A percentile compares a stretch with the other conserved stretches of the same genome.
Evolutionary conservation across 2,329 filamentous ascomycete species (phyloP).

Genomic region (Phaeophleospora eucalypticola): DNA sequence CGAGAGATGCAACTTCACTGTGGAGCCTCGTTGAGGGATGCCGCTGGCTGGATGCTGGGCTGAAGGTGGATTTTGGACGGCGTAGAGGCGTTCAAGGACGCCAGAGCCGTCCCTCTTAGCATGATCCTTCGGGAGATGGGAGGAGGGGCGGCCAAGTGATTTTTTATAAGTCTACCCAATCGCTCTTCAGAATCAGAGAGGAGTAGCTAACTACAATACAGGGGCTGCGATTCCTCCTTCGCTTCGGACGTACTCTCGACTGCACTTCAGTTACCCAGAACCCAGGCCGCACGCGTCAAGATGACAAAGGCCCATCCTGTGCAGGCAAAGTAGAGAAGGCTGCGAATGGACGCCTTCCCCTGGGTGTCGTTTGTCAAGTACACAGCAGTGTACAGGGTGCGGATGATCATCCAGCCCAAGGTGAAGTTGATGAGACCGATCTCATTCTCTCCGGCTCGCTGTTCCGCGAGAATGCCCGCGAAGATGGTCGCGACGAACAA

Average conservation of each 20-base stretch:
- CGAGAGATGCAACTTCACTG: constrained; percentile 4
- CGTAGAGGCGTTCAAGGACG: constrained; percentile 9
- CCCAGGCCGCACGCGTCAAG: constrained; percentile 30
- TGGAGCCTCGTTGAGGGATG: constrained; percentile 7
- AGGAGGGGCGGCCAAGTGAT: constrained; percentile 29
- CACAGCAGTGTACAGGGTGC: constrained; percentile 36
- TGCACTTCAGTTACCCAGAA: constrained; percentile 17
- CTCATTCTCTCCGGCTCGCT: constrained; percentile 22
- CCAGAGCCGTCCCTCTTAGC: constrained; percentile 14
- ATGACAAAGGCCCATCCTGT: constrained; percentile 30
- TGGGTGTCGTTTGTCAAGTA: constrained; percentile 31
- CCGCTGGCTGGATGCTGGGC: constrained; percentile 2
- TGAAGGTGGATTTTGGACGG: constrained; percentile 24
- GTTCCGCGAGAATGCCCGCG: constrained; percentile 40
- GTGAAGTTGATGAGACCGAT: constrained; percentile 36
- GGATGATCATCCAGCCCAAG: constrained; percentile 34
- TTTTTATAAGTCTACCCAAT: constrained; percentile 39
- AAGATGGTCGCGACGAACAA: constrained; percentile 44
- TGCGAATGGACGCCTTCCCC: constrained; percentile 29
- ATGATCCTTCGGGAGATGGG: constrained; percentile 18
- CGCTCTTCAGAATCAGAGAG: background rate
- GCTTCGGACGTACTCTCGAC: background rate
- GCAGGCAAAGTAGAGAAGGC: constrained; percentile 28
- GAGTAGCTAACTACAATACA: constrained; percentile 23
- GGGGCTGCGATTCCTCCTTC: background rate